These are phyloP conservation scores for Fusarium redolens DNA, from an alignment of 2,329 filamentous ascomycete species.

Conservation along the genomic window DNA sequence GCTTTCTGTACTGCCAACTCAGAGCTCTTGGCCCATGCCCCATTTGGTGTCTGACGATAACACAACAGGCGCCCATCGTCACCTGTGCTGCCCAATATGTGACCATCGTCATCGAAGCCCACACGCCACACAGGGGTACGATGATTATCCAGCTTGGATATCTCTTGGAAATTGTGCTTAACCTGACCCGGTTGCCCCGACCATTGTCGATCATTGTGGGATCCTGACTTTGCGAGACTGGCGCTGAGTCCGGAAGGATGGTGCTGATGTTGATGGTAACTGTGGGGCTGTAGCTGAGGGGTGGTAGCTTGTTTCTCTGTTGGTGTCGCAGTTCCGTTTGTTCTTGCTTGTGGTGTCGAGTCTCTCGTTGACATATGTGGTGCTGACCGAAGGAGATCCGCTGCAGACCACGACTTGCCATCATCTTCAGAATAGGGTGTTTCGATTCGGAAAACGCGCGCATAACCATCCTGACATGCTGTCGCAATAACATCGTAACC, in stretches of 20 bases:
- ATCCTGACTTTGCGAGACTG: conserved; percentile 63
- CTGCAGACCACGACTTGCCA: conserved; percentile 62
- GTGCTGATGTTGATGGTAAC: conserved; percentile 50
- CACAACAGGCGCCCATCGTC: conserved; percentile 77
- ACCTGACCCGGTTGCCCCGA: conserved; percentile 73
- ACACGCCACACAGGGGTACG: conserved; percentile 81
- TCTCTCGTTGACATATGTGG: conserved; percentile 41
- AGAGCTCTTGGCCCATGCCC: conserved; percentile 69
- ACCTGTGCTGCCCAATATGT: conserved; percentile 79
- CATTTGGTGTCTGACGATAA: conserved; percentile 69
- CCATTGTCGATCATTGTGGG: conserved; percentile 60
- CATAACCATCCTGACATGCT: conserved; percentile 89
- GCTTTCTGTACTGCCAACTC: conserved; percentile 69
- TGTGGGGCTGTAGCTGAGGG: conserved; percentile 41
- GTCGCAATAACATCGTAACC: conserved; percentile 93
- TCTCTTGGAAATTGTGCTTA: conserved; percentile 70
- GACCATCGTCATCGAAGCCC: conserved; percentile 75
- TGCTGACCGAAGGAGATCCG: conserved; percentile 56
- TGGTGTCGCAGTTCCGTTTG: conserved; percentile 44
- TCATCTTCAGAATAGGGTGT: conserved; percentile 63
- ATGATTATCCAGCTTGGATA: conserved; percentile 75
- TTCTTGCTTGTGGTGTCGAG: conserved; percentile 46
- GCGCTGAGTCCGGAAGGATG: conserved; percentile 62
- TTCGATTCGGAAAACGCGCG: conserved; percentile 87
- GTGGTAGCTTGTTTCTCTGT: conserved; percentile 38